A percentile compares a stretch with the other conserved stretches of the same genome.
These are phyloP conservation scores for Tetrastigma voinierianum DNA, from an alignment of 164 flowering plant genomes.

Conservation along the genomic window DNA sequence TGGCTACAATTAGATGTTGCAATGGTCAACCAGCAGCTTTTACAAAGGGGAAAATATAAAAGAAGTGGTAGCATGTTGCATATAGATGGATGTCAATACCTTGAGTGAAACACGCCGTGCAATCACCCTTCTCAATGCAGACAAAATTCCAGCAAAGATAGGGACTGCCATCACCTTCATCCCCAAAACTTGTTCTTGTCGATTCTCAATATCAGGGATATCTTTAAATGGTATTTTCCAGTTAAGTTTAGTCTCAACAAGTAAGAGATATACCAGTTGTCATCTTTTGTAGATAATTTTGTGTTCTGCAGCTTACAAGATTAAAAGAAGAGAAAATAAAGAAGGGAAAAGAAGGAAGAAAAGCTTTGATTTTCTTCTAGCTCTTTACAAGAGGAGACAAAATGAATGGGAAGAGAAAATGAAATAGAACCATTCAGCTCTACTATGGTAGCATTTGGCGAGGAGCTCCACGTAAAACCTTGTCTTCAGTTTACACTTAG, in stretches of 20 bases:
- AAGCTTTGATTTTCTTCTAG: too few species aligned
- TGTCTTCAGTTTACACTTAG: too few species aligned
- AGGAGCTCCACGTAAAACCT: too few species aligned
- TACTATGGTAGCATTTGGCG: too few species aligned
- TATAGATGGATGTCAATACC: constrained; percentile 37
- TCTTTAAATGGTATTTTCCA: constrained; percentile 63
- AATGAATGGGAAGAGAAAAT: not conserved
- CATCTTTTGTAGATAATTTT: too few species aligned
- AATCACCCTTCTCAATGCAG: constrained; percentile 92
- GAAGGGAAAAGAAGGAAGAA: too few species aligned
- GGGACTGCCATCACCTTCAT: constrained; percentile 71
- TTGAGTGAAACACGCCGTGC: constrained; percentile 95
- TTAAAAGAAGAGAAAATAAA: too few species aligned
- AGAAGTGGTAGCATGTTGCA: not conserved
- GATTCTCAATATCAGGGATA: constrained; percentile 38
- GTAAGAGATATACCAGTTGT: not conserved
- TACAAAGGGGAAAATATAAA: not conserved
- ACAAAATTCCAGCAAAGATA: constrained; percentile 86
- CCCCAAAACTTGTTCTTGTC: constrained; percentile 44
- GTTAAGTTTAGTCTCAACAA: constrained; percentile 50
- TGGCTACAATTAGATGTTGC: constrained; percentile 11
- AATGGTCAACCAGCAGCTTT: not conserved
- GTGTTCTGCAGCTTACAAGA: too few species aligned
- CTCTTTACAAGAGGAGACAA: not conserved
- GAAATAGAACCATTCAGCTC: not conserved